phyloP scores from a whole-genome alignment of 768 basidiomycete genomes.

The Termitomyces sp. region DNA sequence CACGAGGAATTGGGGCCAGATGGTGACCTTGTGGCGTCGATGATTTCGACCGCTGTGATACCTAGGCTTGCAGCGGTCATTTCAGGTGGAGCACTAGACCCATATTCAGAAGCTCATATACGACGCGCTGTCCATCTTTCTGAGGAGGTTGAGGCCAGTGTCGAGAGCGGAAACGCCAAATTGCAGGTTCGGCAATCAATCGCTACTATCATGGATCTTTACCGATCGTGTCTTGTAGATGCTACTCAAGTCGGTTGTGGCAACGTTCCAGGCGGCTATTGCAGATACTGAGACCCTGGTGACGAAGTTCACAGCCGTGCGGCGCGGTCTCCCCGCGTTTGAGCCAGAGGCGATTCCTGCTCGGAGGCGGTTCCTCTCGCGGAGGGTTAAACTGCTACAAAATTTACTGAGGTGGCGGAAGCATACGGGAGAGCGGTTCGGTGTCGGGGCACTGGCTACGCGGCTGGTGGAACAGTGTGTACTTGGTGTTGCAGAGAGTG shows the following conservation, averaged over 20 bases:
- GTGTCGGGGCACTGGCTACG: conserved; percentile 49
- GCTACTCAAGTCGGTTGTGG: conserved; percentile 51
- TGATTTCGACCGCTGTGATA: conserved; percentile 81
- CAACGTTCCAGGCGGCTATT: conserved; percentile 53
- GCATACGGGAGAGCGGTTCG: conserved; percentile 58
- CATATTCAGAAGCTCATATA: conserved; percentile 67
- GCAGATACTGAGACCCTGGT: conserved; percentile 47
- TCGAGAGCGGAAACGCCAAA: conserved; percentile 60
- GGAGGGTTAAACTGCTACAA: conserved; percentile 66
- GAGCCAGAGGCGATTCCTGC: conserved; percentile 75
- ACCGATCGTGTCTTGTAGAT: conserved; percentile 31
- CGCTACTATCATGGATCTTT: too few species aligned
- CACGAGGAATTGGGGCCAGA: conserved; percentile 71
- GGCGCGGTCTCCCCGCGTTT: conserved; percentile 43
- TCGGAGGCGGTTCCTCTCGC: conserved; percentile 63
- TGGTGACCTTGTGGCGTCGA: conserved; percentile 83
- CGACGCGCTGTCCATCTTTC: conserved; percentile 65
- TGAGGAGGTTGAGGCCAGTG: conserved; percentile 77
- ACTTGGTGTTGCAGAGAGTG: conserved; percentile 62
- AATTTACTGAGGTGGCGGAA: conserved; percentile 79
- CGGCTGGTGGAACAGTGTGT: conserved; percentile 59
- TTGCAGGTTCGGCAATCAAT: conserved; percentile 47
- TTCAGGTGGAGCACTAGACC: conserved; percentile 79
- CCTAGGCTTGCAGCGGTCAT: conserved; percentile 72
- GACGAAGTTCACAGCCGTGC: conserved; percentile 41